Conservation (phyloP, 495 filamentous ascomycete genomes). For the Hypomontagnella monticulosa region DNA sequence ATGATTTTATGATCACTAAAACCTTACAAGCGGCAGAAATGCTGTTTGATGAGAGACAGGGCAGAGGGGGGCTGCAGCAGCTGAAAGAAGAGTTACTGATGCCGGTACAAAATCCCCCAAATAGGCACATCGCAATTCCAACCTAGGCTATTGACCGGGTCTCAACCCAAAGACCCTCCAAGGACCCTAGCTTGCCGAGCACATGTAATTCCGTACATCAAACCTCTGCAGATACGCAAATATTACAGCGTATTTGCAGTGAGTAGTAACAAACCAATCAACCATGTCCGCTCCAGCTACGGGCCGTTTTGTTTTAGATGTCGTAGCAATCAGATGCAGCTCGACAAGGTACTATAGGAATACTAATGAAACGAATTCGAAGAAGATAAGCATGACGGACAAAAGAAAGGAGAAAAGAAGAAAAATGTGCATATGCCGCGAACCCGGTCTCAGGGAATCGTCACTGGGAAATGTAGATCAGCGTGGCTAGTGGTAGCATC, state of each 20-base stretch:
- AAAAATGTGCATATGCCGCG: conserved; percentile 20
- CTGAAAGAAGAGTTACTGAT: conserved; percentile 16
- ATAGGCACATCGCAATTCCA: conserved; percentile 35
- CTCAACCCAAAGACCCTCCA: too few relatives aligned
- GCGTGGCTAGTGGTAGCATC: conserved; percentile 21
- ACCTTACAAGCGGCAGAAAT: conserved; percentile 1
- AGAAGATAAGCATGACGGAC: not conserved
- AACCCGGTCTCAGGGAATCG: not conserved
- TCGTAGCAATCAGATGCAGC: conserved; percentile 26
- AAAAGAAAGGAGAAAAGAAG: not conserved
- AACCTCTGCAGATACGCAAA: conserved; percentile 22
- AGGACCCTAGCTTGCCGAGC: not conserved
- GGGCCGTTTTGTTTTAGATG: conserved; percentile 31
- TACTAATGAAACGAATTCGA: not conserved
- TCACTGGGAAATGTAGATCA: conserved; percentile 31
- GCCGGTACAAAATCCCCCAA: conserved; percentile 17
- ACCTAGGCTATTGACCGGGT: conserved; percentile 14
- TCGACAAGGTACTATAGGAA: not conserved
- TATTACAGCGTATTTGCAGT: not conserved
- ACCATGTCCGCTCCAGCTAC: not conserved
- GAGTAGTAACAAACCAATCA: conserved; percentile 8
- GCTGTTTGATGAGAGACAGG: conserved; percentile 15
- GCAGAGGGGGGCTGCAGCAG: conserved; percentile 11
- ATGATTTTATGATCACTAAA: conserved; percentile 2
- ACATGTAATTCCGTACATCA: not conserved